phyloP scores from a whole-genome alignment of 495 filamentous ascomycete species.

The Aspergillus cristatus region DNA sequence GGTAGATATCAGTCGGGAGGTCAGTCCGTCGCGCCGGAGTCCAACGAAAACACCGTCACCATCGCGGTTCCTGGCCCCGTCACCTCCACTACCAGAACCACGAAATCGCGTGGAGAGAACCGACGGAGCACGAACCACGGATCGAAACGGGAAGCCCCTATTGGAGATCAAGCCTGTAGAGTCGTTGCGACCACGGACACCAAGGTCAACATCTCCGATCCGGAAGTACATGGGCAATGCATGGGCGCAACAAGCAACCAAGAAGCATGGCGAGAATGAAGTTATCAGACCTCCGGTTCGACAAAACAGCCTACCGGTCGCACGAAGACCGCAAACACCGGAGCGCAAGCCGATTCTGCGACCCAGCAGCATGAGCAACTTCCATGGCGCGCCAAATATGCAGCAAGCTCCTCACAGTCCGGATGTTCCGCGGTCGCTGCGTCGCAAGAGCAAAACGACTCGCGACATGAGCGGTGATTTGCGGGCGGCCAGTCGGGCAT shows the following conservation, averaged over 20 bases:
- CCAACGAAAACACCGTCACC: slow-evolving; percentile 26
- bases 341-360: slow-evolving; percentile 27
- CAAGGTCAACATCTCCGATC: too few species aligned
- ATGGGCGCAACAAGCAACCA: slow-evolving; percentile 33
- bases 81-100: too few species aligned
- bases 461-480: slow-evolving; percentile 73
- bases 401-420: slow-evolving; percentile 1
- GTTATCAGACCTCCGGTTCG: slow-evolving; percentile 4
- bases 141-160: slow-evolving; percentile 25
- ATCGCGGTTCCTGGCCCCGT: too few species aligned
- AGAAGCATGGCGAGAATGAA: too few species aligned
- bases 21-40: slow-evolving; percentile 18
- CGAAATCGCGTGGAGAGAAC: slow-evolving; percentile 33
- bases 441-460: slow-evolving; percentile 49
- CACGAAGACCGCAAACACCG: slow-evolving; percentile 17
- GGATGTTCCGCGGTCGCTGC: slow-evolving; percentile 51
- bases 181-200: slow-evolving; percentile 31
- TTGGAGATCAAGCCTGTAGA: slow-evolving; percentile 36
- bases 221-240: slow-evolving; percentile 45
- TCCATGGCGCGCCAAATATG: slow-evolving; percentile 5
- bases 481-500: slow-evolving; percentile 52
- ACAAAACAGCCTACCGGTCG: not conserved
- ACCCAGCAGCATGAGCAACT: slow-evolving; percentile 23
- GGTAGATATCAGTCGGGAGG: not conserved
- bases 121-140: slow-evolving; percentile 15